phyloP scores from a whole-genome alignment of 1,139 yeast species.

The Candida dubliniensis region DNA sequence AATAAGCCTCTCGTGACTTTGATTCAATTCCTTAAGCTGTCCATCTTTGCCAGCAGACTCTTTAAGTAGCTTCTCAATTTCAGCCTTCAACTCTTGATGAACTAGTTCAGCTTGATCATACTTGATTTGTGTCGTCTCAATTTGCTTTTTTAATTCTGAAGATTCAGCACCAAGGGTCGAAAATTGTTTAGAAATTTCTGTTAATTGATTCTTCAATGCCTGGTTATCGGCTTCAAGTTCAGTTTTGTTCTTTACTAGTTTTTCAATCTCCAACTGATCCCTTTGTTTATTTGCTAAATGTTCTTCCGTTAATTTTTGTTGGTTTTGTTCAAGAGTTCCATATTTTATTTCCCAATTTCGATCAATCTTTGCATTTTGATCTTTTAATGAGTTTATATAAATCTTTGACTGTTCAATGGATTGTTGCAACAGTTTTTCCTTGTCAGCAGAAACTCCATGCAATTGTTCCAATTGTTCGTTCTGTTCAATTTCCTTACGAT shows the following conservation, averaged over 20 bases:
- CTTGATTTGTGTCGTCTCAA: background rate
- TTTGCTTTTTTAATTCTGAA: background rate
- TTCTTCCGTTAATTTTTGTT: background rate
- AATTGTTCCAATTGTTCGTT: constrained; percentile 1
- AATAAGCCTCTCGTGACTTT: background rate
- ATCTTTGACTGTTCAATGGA: background rate
- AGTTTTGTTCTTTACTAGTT: too few species aligned
- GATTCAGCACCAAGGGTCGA: background rate
- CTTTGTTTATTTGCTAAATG: background rate
- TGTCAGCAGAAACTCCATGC: background rate
- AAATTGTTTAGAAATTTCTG: background rate
- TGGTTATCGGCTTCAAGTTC: constrained; percentile 1
- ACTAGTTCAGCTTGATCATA: background rate
- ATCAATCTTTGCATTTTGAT: constrained; percentile 1
- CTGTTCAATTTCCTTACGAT: background rate
- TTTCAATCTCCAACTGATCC: too few species aligned
- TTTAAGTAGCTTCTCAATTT: background rate
- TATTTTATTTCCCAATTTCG: background rate
- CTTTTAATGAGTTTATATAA: constrained; percentile 1
- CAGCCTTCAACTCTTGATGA: constrained; percentile 1
- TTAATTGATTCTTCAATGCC: background rate
- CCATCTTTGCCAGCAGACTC: constrained; percentile 3
- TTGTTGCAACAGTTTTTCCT: background rate
- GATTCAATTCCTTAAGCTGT: background rate
- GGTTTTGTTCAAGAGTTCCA: background rate